A percentile compares a stretch with the other conserved stretches of the same genome.
Evolutionary conservation across 805 yeast species (phyloP).

Genomic region (Kodamaea restingae): DNA sequence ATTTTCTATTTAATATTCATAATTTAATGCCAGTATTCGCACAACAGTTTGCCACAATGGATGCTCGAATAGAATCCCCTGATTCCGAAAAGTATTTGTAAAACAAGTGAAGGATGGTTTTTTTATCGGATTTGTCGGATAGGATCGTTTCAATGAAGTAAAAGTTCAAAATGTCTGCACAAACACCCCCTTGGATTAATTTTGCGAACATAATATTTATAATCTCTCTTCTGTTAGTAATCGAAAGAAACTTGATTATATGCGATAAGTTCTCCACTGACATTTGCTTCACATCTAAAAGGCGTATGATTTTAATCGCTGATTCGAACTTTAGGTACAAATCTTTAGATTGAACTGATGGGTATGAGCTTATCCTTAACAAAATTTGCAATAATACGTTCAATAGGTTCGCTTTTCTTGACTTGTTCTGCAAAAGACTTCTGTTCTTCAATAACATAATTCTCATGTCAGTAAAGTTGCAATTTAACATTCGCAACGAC

Average conservation of each 20-base stretch:
- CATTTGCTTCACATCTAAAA: slow-evolving; percentile 16
- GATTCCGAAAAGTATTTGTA: too few relatives aligned
- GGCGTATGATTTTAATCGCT: slow-evolving; percentile 22
- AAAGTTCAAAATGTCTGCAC: slow-evolving; percentile 24
- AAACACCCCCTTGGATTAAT: slow-evolving; percentile 15
- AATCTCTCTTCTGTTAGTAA: slow-evolving; percentile 17
- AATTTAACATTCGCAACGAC: slow-evolving; percentile 7
- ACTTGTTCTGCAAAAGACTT: slow-evolving; percentile 11
- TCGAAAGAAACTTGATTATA: slow-evolving; percentile 25
- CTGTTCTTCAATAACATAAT: slow-evolving; percentile 10
- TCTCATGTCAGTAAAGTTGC: slow-evolving; percentile 15
- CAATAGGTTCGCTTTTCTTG: slow-evolving; percentile 8
- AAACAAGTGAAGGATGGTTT: slow-evolving; percentile 14
- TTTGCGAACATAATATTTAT: slow-evolving; percentile 27
- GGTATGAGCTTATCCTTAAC: background rate
- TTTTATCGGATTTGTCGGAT: slow-evolving; percentile 15
- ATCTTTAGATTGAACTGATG: background rate
- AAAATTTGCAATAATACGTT: slow-evolving; percentile 8
- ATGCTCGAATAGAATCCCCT: background rate
- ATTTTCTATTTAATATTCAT: too few relatives aligned
- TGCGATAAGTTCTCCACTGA: slow-evolving; percentile 20
- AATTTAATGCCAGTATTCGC: too few relatives aligned
- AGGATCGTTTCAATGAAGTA: slow-evolving; percentile 28
- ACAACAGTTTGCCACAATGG: background rate
- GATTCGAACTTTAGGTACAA: slow-evolving; percentile 18